These are phyloP conservation scores for Rhexocercosporidium sp. DNA, from an alignment of 2,329 filamentous ascomycete genomes.

Conservation along the genomic window DNA sequence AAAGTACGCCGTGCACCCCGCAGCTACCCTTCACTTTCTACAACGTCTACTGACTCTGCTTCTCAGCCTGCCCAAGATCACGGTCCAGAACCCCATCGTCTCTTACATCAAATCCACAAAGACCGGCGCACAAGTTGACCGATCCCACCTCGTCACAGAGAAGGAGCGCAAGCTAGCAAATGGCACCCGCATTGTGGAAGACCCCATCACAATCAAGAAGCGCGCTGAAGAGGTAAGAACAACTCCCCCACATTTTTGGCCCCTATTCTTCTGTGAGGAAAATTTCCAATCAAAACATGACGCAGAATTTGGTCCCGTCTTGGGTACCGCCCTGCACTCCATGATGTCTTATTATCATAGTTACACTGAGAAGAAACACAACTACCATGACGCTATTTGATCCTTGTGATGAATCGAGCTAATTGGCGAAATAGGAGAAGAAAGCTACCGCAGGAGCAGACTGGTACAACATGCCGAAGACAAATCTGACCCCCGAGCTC, in stretches of 20 bases:
- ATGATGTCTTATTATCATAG: conserved; percentile 68
- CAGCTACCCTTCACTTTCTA: not conserved
- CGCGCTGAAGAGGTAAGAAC: conserved; percentile 56
- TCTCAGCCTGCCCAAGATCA: conserved; percentile 31
- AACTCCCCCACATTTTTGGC: not conserved
- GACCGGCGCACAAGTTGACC: conserved; percentile 58
- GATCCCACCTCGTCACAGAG: conserved; percentile 53
- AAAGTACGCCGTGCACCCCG: conserved; percentile 30
- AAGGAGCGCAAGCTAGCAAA: conserved; percentile 53
- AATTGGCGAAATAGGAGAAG: conserved; percentile 37
- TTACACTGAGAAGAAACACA: conserved; percentile 64
- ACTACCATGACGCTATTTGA: conserved; percentile 13
- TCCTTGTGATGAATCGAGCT: conserved; percentile 28
- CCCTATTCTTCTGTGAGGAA: conserved; percentile 69
- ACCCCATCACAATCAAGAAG: conserved; percentile 53
- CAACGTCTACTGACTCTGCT: conserved; percentile 23
- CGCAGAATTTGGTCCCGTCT: conserved; percentile 78
- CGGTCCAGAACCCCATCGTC: conserved; percentile 43
- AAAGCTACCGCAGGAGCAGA: conserved; percentile 74
- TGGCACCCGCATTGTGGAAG: conserved; percentile 57
- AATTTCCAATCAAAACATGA: conserved; percentile 75
- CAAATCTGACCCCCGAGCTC: conserved; percentile 80
- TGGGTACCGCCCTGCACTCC: conserved; percentile 74
- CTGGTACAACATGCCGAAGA: conserved; percentile 90
- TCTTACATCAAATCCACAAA: conserved; percentile 59